These are phyloP conservation scores for Herpetomonas muscarum DNA, from an alignment of 208 protist genomes.

Conservation along the genomic window DNA sequence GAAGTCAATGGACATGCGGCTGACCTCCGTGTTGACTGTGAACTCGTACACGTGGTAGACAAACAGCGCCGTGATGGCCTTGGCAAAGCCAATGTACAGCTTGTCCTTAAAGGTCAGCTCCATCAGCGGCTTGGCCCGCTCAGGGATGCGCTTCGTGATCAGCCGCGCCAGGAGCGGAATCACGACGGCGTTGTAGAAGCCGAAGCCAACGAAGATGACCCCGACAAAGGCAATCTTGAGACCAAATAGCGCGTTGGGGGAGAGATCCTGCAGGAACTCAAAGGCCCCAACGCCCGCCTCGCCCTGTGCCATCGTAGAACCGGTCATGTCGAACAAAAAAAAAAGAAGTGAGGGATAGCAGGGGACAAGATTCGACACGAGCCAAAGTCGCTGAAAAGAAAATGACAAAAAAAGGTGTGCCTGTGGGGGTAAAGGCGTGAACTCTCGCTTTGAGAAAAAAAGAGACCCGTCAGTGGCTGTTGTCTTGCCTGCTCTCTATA, in stretches of 20 bases:
- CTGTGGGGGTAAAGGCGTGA: background rate
- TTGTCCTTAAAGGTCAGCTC: constrained; percentile 46
- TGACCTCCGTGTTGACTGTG: constrained; percentile 32
- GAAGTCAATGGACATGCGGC: constrained; percentile 43
- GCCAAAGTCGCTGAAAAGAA: background rate
- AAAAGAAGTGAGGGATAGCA: too few relatives aligned
- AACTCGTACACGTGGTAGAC: constrained; percentile 65
- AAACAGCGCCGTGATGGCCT: constrained; percentile 54
- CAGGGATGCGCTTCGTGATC: constrained; percentile 36
- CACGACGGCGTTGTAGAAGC: constrained; percentile 49
- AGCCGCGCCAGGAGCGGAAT: constrained; percentile 36
- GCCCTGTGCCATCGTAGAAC: too few relatives aligned
- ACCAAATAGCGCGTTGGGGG: too few relatives aligned
- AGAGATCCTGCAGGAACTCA: too few relatives aligned
- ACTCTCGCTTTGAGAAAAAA: background rate
- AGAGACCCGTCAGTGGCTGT: constrained; percentile 4
- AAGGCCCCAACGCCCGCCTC: too few relatives aligned
- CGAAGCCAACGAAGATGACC: constrained; percentile 58
- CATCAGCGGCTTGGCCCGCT: constrained; percentile 33
- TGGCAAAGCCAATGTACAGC: constrained; percentile 49
- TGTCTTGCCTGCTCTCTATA: constrained; percentile 1
- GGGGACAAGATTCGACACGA: too few relatives aligned
- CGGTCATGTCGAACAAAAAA: too few relatives aligned
- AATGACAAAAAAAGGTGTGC: background rate
- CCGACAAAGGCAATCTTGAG: constrained; percentile 25